These are phyloP conservation scores for Fusarium oxysporum DNA, from an alignment of 2,329 filamentous ascomycete genomes.

Conservation along the genomic window DNA sequence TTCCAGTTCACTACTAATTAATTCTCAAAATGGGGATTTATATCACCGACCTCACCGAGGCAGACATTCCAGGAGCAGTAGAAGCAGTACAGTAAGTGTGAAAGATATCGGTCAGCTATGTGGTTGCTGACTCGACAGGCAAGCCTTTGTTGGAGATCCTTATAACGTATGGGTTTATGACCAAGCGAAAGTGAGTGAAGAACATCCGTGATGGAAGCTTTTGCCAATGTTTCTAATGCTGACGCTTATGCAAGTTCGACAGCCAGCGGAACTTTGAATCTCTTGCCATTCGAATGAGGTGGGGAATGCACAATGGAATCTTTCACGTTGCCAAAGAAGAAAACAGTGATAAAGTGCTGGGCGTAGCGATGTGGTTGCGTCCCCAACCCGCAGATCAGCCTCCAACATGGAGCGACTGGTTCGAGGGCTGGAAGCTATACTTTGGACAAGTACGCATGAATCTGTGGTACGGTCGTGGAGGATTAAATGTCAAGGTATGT, in stretches of 20 bases:
- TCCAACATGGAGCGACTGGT: constrained; percentile 70
- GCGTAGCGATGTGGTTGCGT: constrained; percentile 78
- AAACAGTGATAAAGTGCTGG: constrained; percentile 66
- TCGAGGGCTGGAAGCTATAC: constrained; percentile 74
- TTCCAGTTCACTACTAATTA: no score
- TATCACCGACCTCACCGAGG: constrained; percentile 65
- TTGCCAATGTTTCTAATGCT: rapidly evolving
- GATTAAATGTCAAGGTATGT: constrained; percentile 68
- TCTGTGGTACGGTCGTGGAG: constrained; percentile 74
- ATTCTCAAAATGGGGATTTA: constrained; percentile 59
- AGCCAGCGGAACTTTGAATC: constrained; percentile 70
- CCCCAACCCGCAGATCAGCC: constrained; percentile 62
- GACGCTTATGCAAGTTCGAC: constrained; percentile 61
- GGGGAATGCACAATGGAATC: constrained; percentile 76
- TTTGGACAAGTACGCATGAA: constrained; percentile 75
- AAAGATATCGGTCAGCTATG: rapidly evolving
- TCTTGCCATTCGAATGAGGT: constrained; percentile 73
- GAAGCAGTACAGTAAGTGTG: constrained; percentile 67
- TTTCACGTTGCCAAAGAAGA: constrained; percentile 77
- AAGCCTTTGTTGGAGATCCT: constrained; percentile 74
- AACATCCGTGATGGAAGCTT: rapidly evolving
- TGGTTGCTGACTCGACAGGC: constrained; percentile 37
- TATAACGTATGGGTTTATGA: constrained; percentile 76
- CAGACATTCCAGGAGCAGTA: constrained; percentile 73
- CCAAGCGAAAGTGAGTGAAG: constrained; percentile 57